Conservation (phyloP, 805 yeast species). For the Saccharomycopsis malanga region DNA sequence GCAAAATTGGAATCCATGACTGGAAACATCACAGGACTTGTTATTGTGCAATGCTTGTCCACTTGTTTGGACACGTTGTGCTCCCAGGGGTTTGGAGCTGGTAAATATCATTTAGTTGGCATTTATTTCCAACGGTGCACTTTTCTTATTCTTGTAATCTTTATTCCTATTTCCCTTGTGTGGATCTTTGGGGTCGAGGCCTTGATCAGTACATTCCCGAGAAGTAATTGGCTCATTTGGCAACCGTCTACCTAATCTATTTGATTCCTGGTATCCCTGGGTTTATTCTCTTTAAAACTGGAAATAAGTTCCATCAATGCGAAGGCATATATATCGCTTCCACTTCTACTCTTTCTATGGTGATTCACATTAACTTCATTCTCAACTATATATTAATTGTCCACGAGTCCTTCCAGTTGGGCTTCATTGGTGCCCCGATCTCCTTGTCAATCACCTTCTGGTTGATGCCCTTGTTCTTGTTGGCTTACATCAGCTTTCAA, state of each 20-base stretch:
- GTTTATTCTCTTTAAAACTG: constrained; percentile 61
- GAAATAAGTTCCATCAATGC: constrained; percentile 69
- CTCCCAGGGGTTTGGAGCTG: constrained; percentile 72
- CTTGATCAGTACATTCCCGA: constrained; percentile 35
- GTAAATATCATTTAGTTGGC: constrained; percentile 54
- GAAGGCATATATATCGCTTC: constrained; percentile 76
- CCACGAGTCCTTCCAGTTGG: constrained; percentile 60
- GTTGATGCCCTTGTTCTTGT: constrained; percentile 52
- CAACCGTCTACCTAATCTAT: constrained; percentile 52
- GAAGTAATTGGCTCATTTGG: constrained; percentile 45
- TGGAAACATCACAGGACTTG: constrained; percentile 58
- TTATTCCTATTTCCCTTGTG: constrained; percentile 42
- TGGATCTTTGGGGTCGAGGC: constrained; percentile 57
- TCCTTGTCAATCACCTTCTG: constrained; percentile 70
- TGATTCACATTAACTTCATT: constrained; percentile 64
- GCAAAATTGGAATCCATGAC: constrained; percentile 71
- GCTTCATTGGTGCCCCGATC: constrained; percentile 75
- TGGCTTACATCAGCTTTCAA: constrained; percentile 39
- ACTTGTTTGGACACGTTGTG: constrained; percentile 71
- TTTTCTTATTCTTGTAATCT: constrained; percentile 45
- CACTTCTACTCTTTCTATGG: constrained; percentile 53
- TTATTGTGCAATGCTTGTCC: constrained; percentile 64
- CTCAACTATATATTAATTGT: constrained; percentile 70
- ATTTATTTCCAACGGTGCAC: constrained; percentile 58
- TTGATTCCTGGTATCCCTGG: constrained; percentile 65